Evolutionary conservation across 768 basidiomycete species (phyloP), one percentile per base, ranked within the genome.

Genomic region (Mycena latifolia): DNA sequence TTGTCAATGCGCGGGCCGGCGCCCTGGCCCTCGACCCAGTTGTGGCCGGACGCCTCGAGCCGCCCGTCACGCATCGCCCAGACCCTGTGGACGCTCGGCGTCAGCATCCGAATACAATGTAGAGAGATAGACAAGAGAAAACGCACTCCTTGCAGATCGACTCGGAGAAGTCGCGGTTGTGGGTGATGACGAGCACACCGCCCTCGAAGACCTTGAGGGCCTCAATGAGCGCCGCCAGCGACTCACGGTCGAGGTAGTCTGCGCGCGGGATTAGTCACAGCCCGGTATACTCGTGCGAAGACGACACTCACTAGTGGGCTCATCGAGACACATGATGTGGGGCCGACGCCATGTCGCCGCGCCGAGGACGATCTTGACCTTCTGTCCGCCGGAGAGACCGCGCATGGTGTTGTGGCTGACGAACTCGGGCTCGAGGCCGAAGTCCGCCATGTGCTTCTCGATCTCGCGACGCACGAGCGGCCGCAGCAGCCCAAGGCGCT

Each of bases 181-280:
- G 96, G 58, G 96, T 98, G 75, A 98, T 98, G 78, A 98, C 84
- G 77, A 98, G 92, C 67, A 98, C 95, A 91, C 97, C 97, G 79
- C 97, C 98, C 82, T 97, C 95, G 81, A 98, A 99, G 79, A 87
- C 86, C 89, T 98, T 98, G 83, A 99, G 89, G 11, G 97, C 98
- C 74, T 96, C 93, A 77, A 99, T 99, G 80, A 99, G 91, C 37
- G 98, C 98, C 72, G 98, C 98, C 73, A 99, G 90, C 70, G 98
- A 99, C 83, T 99, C 98, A 79, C 98, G 94, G 85, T 99, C 98
- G 79, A 99, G 91, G 86, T 99, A 99, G 88, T 99, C 92, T 91
- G 74, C 37, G 65, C 48, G 14, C 10, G 35, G 39, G 58, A 64
- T 72, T 9, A 74, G 39, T 27, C 57, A 18, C 45, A 61, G 29